These are phyloP conservation scores for Acmispon strigosus DNA, from an alignment of 306 rosid species.

Conservation along the genomic window DNA sequence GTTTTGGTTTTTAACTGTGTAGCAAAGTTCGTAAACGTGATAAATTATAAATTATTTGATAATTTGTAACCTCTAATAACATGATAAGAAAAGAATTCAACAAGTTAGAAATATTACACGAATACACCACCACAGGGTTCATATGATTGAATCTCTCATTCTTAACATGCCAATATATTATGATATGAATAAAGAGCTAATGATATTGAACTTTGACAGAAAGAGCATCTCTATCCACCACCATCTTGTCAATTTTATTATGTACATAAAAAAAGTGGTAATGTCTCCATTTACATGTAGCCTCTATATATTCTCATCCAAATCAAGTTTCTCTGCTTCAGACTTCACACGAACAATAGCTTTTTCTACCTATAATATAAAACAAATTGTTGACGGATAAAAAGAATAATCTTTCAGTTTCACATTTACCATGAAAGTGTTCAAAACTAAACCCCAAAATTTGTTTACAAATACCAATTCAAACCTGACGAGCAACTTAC, in stretches of 20 bases:
- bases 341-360: conserved; percentile 1
- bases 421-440: not conserved
- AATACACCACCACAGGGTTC: too few relatives aligned
- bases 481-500: not conserved
- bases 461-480: not conserved
- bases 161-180: too few relatives aligned
- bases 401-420: not conserved
- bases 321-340: not conserved
- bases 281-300: not conserved
- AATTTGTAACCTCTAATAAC: too few relatives aligned
- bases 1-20: too few relatives aligned
- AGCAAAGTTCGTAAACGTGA: too few relatives aligned
- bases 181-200: too few relatives aligned
- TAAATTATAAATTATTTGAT: too few relatives aligned
- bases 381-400: not conserved
- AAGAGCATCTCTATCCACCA: not conserved
- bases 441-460: not conserved
- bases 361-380: not conserved
- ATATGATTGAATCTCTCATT: too few relatives aligned
- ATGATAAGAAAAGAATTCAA: too few relatives aligned
- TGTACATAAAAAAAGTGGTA: not conserved
- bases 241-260: not conserved
- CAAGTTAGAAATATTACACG: too few relatives aligned
- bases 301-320: not conserved
- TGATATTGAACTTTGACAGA: not conserved